Percentiles rank a stretch among this genome's conserved stretches.
phyloP scores from a whole-genome alignment of 2,329 filamentous ascomycete genomes.

The Colletotrichum noveboracense region DNA sequence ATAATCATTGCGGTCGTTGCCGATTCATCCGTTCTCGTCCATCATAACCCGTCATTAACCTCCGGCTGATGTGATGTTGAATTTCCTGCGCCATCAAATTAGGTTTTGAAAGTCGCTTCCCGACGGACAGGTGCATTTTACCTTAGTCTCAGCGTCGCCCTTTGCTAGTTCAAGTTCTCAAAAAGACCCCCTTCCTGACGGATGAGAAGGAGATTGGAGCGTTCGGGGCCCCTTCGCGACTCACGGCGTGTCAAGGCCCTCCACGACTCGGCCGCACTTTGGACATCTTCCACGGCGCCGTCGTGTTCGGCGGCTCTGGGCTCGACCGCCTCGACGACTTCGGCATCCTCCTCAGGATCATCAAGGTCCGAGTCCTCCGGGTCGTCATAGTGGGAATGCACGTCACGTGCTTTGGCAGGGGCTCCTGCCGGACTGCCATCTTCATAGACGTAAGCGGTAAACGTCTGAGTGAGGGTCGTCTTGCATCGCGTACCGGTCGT shows the following conservation, averaged over 20 bases:
- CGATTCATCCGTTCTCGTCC: neutral
- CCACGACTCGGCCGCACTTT: neutral
- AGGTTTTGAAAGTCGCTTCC: neutral
- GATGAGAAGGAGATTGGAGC: neutral
- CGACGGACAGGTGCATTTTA: neutral
- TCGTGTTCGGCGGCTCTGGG: neutral
- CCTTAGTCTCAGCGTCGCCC: neutral
- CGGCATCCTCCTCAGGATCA: neutral
- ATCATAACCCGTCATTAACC: neutral
- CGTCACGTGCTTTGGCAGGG: neutral
- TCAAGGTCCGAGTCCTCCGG: neutral
- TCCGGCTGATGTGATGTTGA: neutral
- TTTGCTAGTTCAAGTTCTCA: neutral
- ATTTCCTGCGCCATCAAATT: neutral
- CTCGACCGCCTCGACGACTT: neutral
- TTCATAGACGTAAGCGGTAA: conserved; percentile 16
- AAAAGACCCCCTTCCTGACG: neutral
- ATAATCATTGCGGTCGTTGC: neutral
- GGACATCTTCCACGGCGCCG: neutral
- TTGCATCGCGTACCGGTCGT: conserved; percentile 13
- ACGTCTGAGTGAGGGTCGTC: conserved; percentile 21
- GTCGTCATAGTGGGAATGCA: neutral
- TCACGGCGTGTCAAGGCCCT: neutral
- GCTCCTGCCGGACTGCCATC: conserved; percentile 6
- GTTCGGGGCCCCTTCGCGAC: neutral